phyloP scores from a whole-genome alignment of 345 rosid species.

The Lumnitzera racemosa region DNA sequence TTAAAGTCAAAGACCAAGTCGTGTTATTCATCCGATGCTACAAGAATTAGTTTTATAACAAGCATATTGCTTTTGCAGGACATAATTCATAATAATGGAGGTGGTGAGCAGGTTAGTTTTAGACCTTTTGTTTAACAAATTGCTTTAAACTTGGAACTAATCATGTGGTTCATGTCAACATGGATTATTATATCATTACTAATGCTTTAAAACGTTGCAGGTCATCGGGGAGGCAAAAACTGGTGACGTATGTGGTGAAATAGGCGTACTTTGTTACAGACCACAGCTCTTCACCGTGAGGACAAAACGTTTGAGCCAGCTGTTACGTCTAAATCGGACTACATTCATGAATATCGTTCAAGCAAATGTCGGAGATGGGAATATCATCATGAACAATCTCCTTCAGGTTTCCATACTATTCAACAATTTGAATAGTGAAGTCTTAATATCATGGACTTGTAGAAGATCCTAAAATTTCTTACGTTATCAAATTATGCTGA shows the following conservation, averaged over 20 bases:
- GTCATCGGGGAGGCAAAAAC: slow-evolving; percentile 58
- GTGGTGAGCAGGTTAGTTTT: too few species aligned
- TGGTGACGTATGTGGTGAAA: slow-evolving; percentile 83
- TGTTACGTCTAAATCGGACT: slow-evolving; percentile 79
- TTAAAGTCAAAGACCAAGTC: too few species aligned
- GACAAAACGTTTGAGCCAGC: slow-evolving; percentile 82
- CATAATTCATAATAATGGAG: too few species aligned
- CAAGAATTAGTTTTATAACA: too few species aligned
- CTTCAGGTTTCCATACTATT: slow-evolving; percentile 47
- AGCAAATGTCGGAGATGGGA: slow-evolving; percentile 91
- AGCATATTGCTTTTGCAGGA: too few species aligned
- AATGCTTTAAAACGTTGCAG: slow-evolving; percentile 26
- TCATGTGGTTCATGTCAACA: not conserved
- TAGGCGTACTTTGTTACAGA: slow-evolving; percentile 77
- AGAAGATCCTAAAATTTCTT: not conserved
- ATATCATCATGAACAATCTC: slow-evolving; percentile 83
- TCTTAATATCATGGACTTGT: not conserved
- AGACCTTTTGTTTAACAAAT: not conserved
- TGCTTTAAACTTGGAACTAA: not conserved
- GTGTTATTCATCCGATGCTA: too few species aligned
- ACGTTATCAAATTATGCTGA: not conserved
- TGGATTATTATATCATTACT: not conserved
- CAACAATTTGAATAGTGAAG: not conserved
- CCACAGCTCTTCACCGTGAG: slow-evolving; percentile 88
- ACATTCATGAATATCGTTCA: slow-evolving; percentile 77